Evolutionary conservation across 2,329 filamentous ascomycete species (phyloP).

Genomic region (Huntiella savannae): DNA sequence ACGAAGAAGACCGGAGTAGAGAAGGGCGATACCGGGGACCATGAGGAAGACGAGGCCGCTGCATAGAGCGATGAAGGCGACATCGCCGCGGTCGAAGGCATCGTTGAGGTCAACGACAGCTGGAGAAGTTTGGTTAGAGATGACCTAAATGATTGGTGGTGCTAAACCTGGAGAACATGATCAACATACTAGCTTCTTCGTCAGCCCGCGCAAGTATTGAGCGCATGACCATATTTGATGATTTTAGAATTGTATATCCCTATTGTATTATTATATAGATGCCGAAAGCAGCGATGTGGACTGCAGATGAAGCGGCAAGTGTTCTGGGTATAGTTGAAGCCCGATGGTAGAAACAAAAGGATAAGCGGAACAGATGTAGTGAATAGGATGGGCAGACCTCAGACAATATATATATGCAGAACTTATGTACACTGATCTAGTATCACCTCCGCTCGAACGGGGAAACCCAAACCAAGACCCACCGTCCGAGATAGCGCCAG

Average conservation of each 20-base stretch:
- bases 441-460: background rate
- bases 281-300: too few relatives aligned
- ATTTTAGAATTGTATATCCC: background rate
- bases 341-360: too few relatives aligned
- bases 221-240: background rate
- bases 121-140: constrained; percentile 20
- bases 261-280: too few relatives aligned
- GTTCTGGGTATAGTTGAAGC: too few relatives aligned
- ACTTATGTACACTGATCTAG: too few relatives aligned
- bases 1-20: constrained; percentile 93
- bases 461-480: too few relatives aligned
- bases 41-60: constrained; percentile 91
- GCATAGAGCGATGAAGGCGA: constrained; percentile 78
- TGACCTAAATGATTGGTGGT: constrained; percentile 4
- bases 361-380: too few relatives aligned
- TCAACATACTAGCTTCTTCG: background rate
- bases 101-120: constrained; percentile 79
- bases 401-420: too few relatives aligned
- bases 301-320: too few relatives aligned
- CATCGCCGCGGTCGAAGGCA: constrained; percentile 83
- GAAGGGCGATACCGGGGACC: constrained; percentile 89
- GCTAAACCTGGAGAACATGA: constrained; percentile 3
- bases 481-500: too few relatives aligned
- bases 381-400: too few relatives aligned
- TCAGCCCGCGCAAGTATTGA: too few relatives aligned